Base-by-base conservation (phyloP, 495 filamentous ascomycete species). In the Podospora bellae-mahoneyi region DNA sequence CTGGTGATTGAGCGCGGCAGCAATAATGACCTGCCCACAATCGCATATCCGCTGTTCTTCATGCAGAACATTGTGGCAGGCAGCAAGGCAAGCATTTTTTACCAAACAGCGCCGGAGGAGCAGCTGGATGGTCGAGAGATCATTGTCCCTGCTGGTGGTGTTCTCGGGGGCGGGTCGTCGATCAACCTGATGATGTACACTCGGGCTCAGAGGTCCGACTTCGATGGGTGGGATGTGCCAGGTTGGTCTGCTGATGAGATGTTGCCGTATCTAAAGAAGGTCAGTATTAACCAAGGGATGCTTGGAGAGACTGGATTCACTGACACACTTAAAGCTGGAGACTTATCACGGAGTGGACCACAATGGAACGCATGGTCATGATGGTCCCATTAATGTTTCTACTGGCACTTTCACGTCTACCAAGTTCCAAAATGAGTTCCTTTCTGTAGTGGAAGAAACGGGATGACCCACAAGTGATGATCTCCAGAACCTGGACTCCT, bases 111-210 rank as follows among this genome's bases (percentile, higher is more conserved):
- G 7, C 30, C 30, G 7, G 30, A 32, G 30, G 7, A 32, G 0
- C 30, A 32, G 30, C 30, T 32, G 4, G 30, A 73, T 64, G 80
- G 77, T 28, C 75, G 84, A 62, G 78, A 79, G 64, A 71, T 77
- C 13, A 78, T 85, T 19, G 82, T 90, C 9, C 80, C 84, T 0
- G 76, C 76, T 7, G 87, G 85, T 19, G 84, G 84, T 55, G 77
- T 82, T 0, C 78, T 90, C 0, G 87, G 88, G 59, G 88, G 87
- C 28, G 87, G 86, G 10, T 84, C 80, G 2, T 84, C 84, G 0
- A 84, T 87, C 30, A 90, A 89, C 71, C 84, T 86, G 64, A 84
- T 88, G 82, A 84, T 84, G 75, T 81, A 79, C 66, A 72, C 65
- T 28, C 74, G 77, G 10, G 77, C 74, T 39, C 78, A 80, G 62